Percentiles rank a stretch among this genome's conserved stretches.
phyloP scores from a whole-genome alignment of 441 rosid genomes.

The Adansonia grandidieri region DNA sequence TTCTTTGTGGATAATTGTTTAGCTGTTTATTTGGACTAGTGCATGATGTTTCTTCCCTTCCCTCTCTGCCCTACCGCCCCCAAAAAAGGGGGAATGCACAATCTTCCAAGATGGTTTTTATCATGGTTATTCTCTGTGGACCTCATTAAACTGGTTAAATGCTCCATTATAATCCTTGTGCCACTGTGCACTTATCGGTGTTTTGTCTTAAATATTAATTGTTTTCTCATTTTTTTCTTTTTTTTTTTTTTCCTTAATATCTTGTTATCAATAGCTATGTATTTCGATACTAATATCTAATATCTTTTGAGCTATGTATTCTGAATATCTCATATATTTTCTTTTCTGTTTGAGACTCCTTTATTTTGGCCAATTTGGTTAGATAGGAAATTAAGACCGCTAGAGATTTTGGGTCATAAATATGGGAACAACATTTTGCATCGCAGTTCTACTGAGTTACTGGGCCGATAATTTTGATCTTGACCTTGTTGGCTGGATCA shows the following conservation, averaged over 20 bases:
- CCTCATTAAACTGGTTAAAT: background rate
- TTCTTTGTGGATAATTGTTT: background rate
- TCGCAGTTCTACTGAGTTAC: background rate
- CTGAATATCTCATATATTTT: too few species aligned
- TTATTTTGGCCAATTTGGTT: too few species aligned
- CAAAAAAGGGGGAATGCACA: background rate
- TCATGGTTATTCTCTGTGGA: background rate
- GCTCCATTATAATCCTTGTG: slow-evolving; percentile 6
- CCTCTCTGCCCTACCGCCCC: background rate
- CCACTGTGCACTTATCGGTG: background rate
- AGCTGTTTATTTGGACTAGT: background rate
- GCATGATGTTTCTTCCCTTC: background rate
- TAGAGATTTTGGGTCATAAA: background rate
- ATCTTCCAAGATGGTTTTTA: background rate
- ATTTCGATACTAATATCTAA: background rate
- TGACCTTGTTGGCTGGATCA: background rate
- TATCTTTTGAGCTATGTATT: too few species aligned
- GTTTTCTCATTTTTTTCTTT: background rate
- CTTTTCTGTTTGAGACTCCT: too few species aligned
- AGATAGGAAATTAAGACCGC: too few species aligned
- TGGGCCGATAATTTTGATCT: background rate
- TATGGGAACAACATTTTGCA: background rate
- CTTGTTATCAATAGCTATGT: background rate
- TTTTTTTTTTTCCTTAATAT: too few species aligned
- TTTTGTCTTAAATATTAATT: background rate